Evolutionary conservation across 1,284 basidiomycete species (phyloP).

Genomic region (Austroboletus niveus): DNA sequence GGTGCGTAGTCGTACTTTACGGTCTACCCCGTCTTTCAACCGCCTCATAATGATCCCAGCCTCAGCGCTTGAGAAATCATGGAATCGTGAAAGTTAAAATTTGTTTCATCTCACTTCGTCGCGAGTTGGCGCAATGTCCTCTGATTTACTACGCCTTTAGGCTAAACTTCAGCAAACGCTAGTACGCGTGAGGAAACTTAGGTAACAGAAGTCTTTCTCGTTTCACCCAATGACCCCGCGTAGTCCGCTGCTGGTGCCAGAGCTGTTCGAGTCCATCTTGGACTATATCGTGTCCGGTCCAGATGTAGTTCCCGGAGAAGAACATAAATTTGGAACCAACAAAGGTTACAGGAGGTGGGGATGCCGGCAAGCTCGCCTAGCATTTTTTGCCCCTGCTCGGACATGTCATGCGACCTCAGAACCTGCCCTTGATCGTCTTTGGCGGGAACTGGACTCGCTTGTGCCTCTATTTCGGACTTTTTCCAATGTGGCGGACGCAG

Average conservation of each 20-base stretch:
- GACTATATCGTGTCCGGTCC: not conserved
- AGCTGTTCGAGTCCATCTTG: not conserved
- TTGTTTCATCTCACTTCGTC: too few relatives aligned
- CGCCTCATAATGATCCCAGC: too few relatives aligned
- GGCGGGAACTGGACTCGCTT: conserved; percentile 4
- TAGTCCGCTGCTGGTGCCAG: not conserved
- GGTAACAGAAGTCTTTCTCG: too few relatives aligned
- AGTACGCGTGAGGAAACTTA: not conserved
- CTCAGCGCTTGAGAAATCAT: too few relatives aligned
- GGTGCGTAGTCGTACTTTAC: too few relatives aligned
- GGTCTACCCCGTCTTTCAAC: too few relatives aligned
- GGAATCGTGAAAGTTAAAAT: too few relatives aligned
- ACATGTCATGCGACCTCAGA: not conserved
- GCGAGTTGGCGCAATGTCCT: too few relatives aligned
- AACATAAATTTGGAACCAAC: not conserved
- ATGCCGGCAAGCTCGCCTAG: not conserved
- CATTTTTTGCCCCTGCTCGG: not conserved
- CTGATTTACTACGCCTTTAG: too few relatives aligned
- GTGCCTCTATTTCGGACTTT: conserved; percentile 1
- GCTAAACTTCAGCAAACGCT: too few relatives aligned
- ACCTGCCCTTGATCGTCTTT: not conserved
- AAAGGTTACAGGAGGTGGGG: not conserved
- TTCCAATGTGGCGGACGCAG: not conserved
- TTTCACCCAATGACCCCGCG: too few relatives aligned
- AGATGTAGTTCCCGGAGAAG: too few relatives aligned